phyloP scores from a whole-genome alignment of 306 rosid genomes.

The Ammopiptanthus mongolicus region DNA sequence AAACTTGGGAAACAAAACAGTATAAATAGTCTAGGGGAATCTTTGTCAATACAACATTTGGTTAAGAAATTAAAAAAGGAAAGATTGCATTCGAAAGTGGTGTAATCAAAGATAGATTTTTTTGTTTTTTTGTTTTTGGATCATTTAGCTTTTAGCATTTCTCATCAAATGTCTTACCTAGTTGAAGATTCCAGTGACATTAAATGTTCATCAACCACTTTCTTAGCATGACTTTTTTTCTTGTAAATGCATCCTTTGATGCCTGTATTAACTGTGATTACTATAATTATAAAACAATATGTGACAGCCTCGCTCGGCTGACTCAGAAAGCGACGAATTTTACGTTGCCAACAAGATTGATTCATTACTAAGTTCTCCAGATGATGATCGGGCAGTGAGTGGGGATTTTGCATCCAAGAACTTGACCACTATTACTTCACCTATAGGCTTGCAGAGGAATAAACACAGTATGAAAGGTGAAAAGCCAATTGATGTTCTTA shows the following conservation, averaged over 20 bases:
- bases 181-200: background rate
- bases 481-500: conserved; percentile 62
- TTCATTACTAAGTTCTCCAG: conserved; percentile 20
- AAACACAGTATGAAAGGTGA: conserved; percentile 30
- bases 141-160: background rate
- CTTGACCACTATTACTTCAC: conserved; percentile 1
- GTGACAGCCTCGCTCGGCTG: conserved; percentile 37
- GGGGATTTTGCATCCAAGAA: conserved; percentile 28
- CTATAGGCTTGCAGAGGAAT: conserved; percentile 33
- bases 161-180: background rate
- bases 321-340: conserved; percentile 25
- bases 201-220: background rate
- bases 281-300: conserved; percentile 8
- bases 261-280: conserved; percentile 17
- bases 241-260: background rate
- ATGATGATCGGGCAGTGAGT: conserved; percentile 23
- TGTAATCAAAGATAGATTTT: background rate
- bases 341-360: conserved; percentile 9
- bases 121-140: background rate
- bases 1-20: background rate
- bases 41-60: background rate
- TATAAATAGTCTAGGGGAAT: background rate
- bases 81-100: too few relatives aligned
- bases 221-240: background rate
- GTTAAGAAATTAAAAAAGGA: too few relatives aligned